A percentile compares a stretch with the other conserved stretches of the same genome.
Evolutionary conservation across 2,329 filamentous ascomycete species (phyloP).

Genomic region (Colletotrichum destructivum): DNA sequence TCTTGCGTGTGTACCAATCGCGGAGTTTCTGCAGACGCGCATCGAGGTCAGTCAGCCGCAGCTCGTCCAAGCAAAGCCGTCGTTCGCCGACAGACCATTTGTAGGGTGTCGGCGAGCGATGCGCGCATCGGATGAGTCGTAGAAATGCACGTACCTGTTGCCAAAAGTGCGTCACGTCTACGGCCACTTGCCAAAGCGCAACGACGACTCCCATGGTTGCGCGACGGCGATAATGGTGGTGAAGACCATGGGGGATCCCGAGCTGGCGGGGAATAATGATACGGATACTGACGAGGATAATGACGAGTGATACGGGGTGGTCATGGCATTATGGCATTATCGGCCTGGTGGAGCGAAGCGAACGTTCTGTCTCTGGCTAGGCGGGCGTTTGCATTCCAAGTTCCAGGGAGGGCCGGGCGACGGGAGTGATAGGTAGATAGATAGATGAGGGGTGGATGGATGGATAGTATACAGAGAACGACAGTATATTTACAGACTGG

Average conservation of each 20-base stretch:
- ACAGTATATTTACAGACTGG: not conserved
- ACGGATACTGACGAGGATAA: constrained; percentile 38
- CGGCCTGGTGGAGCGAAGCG: constrained; percentile 22
- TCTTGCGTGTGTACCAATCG: constrained; percentile 77
- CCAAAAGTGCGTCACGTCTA: constrained; percentile 76
- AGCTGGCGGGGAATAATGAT: constrained; percentile 32
- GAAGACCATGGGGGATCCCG: constrained; percentile 39
- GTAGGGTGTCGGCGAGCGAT: not conserved
- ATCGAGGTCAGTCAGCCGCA: constrained; percentile 33
- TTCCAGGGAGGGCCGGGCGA: constrained; percentile 17
- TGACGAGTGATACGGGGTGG: constrained; percentile 22
- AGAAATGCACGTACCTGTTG: constrained; percentile 62
- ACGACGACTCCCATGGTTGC: constrained; percentile 59
- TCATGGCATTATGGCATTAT: constrained; percentile 42
- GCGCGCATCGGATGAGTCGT: not conserved
- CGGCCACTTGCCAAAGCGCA: constrained; percentile 70
- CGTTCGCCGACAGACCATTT: not conserved
- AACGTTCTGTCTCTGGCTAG: constrained; percentile 35
- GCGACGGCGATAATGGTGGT: constrained; percentile 30
- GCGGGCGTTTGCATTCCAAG: constrained; percentile 37
- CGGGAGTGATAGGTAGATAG: constrained; percentile 9
- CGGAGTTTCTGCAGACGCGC: constrained; percentile 71
- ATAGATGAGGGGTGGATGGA: not conserved
- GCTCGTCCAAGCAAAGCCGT: not conserved
- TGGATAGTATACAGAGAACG: not conserved